Evolutionary conservation across 129 eudicot genomes (phyloP), one percentile per base, ranked within the genome.

Genomic region (Flaveria trinervia): DNA sequence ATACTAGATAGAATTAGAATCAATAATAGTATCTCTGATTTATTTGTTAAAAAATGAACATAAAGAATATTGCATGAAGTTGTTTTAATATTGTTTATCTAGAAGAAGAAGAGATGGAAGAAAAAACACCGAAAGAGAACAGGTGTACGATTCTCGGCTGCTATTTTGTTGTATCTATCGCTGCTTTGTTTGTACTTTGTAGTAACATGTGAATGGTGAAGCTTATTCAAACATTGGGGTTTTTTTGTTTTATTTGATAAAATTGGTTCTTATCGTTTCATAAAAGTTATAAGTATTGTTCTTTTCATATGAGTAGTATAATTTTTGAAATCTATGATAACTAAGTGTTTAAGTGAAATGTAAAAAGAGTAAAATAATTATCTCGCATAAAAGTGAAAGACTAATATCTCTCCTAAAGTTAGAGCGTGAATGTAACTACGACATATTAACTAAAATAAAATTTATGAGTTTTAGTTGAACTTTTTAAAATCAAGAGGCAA

Each of bases 101-200:
- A 66, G n/a, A 22, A 17, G 68, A 33, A 67, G 30, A 61, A 57
- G 8, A 51, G 68, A 65, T 72, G 39, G 69, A 65, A 54, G 67
- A 79, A 72, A 65, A 78, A 73, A 80, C 79, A 72, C 16, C 39
- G 7, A 72, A 71, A 80, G 73, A 56, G 79, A 80, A 57, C 75
- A 66, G 52, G n/a, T 79, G 20, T 71, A 70, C 60, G 60, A 60
- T 62, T 71, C 65, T 50, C 49, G 60, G 60, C 70, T 77, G 36
- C 33, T 44, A 46, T 30, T 77, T 64, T 80, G 79, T 73, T 65
- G 73, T 80, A 73, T 80, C 20, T 13, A 41, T 80, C 48, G 74
- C 60, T 80, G 69, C 41, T 80, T 54, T 65, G 61, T 72, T 79
- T 72, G 46, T 23, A 49, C 56, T 57, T 39, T 22, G 20, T 76